Conservation (phyloP, 2,329 filamentous ascomycete genomes). For the Nemania serpens region DNA sequence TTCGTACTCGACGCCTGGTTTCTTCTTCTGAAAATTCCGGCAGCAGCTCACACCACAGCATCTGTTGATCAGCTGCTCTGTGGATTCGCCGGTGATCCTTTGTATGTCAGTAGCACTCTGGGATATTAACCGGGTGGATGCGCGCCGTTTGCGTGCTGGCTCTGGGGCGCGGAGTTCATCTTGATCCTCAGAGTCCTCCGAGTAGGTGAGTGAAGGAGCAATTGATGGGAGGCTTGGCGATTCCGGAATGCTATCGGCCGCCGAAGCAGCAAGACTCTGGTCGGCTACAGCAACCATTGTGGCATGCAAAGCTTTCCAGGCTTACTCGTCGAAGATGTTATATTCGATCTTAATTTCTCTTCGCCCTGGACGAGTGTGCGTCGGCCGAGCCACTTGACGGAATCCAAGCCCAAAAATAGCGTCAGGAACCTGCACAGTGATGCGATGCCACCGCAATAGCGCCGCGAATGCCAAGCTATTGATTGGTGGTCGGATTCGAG, state of each 20-base stretch:
- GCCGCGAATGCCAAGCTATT: not conserved
- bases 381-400: not conserved
- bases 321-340: not conserved
- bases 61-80: slow-evolving; percentile 63
- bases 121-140: slow-evolving; percentile 70
- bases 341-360: not conserved
- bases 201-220: slow-evolving; percentile 66
- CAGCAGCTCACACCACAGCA: slow-evolving; percentile 70
- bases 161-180: slow-evolving; percentile 55
- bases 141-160: slow-evolving; percentile 60
- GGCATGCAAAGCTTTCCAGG: not conserved
- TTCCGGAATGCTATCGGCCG: slow-evolving; percentile 49
- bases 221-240: slow-evolving; percentile 54
- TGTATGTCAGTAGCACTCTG: slow-evolving; percentile 66
- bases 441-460: not conserved
- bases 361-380: no score
- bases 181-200: slow-evolving; percentile 64
- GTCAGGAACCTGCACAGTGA: slow-evolving; percentile 6
- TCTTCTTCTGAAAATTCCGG: slow-evolving; percentile 53
- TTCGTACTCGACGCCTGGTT: slow-evolving; percentile 57
- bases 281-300: slow-evolving; percentile 45
- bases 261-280: slow-evolving; percentile 48
- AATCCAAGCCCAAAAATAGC: not conserved
- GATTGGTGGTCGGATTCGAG: no score
- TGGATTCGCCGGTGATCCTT: slow-evolving; percentile 67